Percentiles rank a stretch among this genome's conserved stretches.
phyloP scores from a whole-genome alignment of 148 eudicot genomes.

The Amaranthus palmeri region DNA sequence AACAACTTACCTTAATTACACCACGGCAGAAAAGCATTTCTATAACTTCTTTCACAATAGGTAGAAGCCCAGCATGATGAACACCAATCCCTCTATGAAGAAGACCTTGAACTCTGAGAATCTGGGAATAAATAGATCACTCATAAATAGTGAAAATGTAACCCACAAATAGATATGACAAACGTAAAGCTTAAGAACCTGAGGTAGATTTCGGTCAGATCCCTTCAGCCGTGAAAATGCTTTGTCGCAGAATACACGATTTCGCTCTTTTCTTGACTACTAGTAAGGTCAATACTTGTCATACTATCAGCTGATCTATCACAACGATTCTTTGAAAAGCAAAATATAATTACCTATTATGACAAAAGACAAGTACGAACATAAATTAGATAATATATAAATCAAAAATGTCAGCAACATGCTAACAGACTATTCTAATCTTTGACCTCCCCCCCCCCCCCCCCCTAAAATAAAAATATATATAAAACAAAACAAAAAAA shows the following conservation, averaged over 20 bases:
- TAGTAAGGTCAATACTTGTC: conserved; percentile 78
- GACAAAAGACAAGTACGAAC: conserved; percentile 13
- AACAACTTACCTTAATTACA: conserved; percentile 68
- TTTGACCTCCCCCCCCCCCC: no score
- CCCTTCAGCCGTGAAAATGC: conserved; percentile 97
- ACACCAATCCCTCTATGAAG: conserved; percentile 90
- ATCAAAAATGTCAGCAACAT: neutral
- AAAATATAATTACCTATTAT: conserved; percentile 82
- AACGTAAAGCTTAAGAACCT: conserved; percentile 40
- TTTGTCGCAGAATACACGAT: conserved; percentile 96
- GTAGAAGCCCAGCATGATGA: conserved; percentile 98
- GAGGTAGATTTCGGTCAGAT: conserved; percentile 89
- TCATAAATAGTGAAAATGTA: conserved; percentile 8
- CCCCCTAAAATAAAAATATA: no score
- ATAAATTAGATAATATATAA: neutral
- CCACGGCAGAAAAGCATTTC: conserved; percentile 99
- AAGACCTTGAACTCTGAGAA: conserved; percentile 84
- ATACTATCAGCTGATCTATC: conserved; percentile 90
- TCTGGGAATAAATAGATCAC: conserved; percentile 32
- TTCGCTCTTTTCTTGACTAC: conserved; percentile 85
- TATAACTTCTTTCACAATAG: conserved; percentile 97
- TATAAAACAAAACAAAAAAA: no score
- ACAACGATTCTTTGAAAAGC: conserved; percentile 94
- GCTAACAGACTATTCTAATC: neutral
- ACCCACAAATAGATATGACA: neutral